Evolutionary conservation across 331 rosid genomes (phyloP).

Genomic region (Malus hybrid): DNA sequence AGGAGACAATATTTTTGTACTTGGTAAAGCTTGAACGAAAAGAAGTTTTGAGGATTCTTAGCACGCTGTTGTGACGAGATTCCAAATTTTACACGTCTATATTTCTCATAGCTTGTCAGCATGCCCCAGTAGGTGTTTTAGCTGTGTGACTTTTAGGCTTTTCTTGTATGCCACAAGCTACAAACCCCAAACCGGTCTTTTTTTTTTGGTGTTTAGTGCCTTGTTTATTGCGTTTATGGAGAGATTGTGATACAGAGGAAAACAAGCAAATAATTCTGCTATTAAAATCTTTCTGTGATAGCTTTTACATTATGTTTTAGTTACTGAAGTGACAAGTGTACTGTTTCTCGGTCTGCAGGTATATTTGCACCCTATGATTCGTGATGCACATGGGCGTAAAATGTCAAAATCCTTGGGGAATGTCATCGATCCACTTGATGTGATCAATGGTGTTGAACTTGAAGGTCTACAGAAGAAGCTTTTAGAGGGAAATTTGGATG

Average conservation of each 20-base stretch:
- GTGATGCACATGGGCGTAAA: slow-evolving; percentile 98
- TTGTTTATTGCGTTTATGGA: no score
- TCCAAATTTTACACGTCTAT: background rate
- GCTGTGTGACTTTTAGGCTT: no score
- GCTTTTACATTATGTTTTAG: background rate
- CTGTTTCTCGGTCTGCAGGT: slow-evolving; percentile 36
- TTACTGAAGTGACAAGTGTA: background rate
- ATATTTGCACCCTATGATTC: slow-evolving; percentile 93
- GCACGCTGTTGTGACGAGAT: background rate
- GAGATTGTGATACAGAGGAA: no score
- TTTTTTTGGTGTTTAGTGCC: no score
- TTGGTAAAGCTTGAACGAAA: background rate
- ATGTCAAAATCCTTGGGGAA: slow-evolving; percentile 97
- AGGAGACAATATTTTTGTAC: background rate
- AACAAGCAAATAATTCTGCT: no score
- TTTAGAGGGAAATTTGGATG: slow-evolving; percentile 82
- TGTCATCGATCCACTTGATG: slow-evolving; percentile 94
- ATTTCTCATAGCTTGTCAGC: background rate
- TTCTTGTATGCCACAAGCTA: no score
- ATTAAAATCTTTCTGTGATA: no score
- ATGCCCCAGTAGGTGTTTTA: background rate
- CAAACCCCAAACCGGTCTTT: no score
- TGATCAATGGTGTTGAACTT: slow-evolving; percentile 65
- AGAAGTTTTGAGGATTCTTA: background rate
- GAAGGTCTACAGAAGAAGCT: slow-evolving; percentile 81